Percentiles rank a stretch among this genome's conserved stretches.
Conservation (phyloP, 441 rosid species). For the Manihot esculenta region DNA sequence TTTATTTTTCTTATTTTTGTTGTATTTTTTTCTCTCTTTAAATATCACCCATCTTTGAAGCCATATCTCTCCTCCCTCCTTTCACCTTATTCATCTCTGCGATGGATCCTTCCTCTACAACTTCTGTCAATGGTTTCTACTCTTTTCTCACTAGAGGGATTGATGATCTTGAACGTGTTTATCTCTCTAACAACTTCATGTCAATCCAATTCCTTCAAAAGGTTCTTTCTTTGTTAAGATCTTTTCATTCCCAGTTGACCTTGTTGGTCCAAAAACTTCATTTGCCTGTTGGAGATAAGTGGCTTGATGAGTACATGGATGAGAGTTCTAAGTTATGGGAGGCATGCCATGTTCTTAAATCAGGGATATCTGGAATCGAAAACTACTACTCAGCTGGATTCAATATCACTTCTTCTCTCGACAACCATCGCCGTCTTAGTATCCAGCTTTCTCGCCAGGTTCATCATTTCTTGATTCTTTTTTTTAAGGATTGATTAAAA, state of each 20-base stretch:
- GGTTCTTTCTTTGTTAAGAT: slow-evolving; percentile 69
- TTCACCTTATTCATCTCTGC: slow-evolving; percentile 1
- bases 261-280: slow-evolving; percentile 85
- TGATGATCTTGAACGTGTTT: slow-evolving; percentile 76
- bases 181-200: slow-evolving; percentile 67
- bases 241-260: slow-evolving; percentile 78
- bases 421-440: slow-evolving; percentile 54
- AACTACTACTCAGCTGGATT: slow-evolving; percentile 64
- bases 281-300: slow-evolving; percentile 92
- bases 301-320: slow-evolving; percentile 99
- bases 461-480: neutral
- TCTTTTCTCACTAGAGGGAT: slow-evolving; percentile 68
- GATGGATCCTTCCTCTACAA: slow-evolving; percentile 70
- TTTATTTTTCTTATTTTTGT: neutral
- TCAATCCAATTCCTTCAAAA: slow-evolving; percentile 81
- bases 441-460: slow-evolving; percentile 86
- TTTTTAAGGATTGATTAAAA: neutral
- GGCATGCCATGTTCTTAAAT: slow-evolving; percentile 86
- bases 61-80: slow-evolving; percentile 26
- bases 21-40: slow-evolving; percentile 17
- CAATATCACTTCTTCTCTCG: slow-evolving; percentile 62
- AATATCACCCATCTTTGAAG: slow-evolving; percentile 15
- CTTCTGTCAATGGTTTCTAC: slow-evolving; percentile 82
- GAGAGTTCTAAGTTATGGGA: slow-evolving; percentile 97
- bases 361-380: slow-evolving; percentile 73